These are phyloP conservation scores for Conticribra weissflogii DNA, from an alignment of 108 stramenopile genomes.

Conservation along the genomic window DNA sequence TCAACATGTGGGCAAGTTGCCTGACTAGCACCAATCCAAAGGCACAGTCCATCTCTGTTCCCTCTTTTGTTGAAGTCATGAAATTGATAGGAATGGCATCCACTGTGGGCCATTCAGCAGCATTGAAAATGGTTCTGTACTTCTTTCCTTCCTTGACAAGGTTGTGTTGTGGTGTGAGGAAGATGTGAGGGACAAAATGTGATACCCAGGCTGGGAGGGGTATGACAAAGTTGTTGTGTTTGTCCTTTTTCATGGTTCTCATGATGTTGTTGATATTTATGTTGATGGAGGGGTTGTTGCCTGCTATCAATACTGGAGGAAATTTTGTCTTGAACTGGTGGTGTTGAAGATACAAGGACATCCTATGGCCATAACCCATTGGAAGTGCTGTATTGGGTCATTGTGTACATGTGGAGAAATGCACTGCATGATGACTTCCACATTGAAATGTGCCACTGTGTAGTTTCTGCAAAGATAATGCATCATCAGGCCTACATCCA, in stretches of 20 bases:
- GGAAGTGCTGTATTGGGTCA: background rate
- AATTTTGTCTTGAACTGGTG: background rate
- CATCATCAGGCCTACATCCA: conserved; percentile 3
- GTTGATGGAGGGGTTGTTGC: conserved; percentile 2
- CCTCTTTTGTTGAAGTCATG: background rate
- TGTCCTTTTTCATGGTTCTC: conserved; percentile 15
- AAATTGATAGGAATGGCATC: background rate
- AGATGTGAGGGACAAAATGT: conserved; percentile 6
- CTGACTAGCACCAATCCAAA: background rate
- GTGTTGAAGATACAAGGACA: background rate
- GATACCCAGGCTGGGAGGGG: conserved; percentile 10
- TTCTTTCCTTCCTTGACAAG: conserved; percentile 15
- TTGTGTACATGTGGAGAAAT: background rate
- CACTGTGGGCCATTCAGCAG: background rate
- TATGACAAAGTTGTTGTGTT: conserved; percentile 10
- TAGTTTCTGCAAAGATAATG: conserved; percentile 3
- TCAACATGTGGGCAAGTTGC: background rate
- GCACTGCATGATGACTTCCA: background rate
- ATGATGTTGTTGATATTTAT: background rate
- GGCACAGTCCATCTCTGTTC: background rate
- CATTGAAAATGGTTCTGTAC: background rate
- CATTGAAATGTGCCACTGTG: conserved; percentile 3
- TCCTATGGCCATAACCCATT: background rate
- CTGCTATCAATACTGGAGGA: background rate
- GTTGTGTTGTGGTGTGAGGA: conserved; percentile 12